A percentile compares a stretch with the other conserved stretches of the same genome.
Evolutionary conservation across 2,329 filamentous ascomycete species (phyloP).

Genomic region (Verticillium dahliae): DNA sequence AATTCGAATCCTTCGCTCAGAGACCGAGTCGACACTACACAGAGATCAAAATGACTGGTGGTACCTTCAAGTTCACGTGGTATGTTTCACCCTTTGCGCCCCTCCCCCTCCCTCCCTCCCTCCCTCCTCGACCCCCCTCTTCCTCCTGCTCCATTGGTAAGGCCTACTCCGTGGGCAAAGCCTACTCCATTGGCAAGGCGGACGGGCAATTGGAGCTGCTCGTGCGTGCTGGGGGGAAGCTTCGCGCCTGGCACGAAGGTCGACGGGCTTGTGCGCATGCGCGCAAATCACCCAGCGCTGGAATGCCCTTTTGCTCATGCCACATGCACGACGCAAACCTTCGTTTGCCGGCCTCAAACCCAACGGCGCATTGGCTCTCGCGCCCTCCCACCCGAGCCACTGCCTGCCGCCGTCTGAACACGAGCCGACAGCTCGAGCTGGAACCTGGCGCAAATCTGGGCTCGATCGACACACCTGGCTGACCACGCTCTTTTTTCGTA

Average conservation of each 20-base stretch:
- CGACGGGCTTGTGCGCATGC: background rate
- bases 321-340: background rate
- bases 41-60: background rate
- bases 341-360: background rate
- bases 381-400: background rate
- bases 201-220: background rate
- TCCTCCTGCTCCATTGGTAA: background rate
- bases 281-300: background rate
- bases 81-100: constrained; percentile 4
- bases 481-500: constrained; percentile 2
- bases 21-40: background rate
- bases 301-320: background rate
- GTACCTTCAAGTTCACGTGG: constrained; percentile 12
- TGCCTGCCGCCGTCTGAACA: background rate
- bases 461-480: constrained; percentile 1
- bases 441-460: background rate
- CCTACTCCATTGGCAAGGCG: background rate
- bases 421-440: background rate
- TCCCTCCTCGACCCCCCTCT: background rate
- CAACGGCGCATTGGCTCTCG: background rate
- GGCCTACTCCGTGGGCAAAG: too few relatives aligned
- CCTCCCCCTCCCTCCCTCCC: background rate
- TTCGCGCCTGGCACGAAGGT: constrained; percentile 1
- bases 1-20: background rate
- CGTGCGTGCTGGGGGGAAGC: background rate